Evolutionary conservation across 495 filamentous ascomycete species (phyloP), one percentile per base, ranked within the genome.

Genomic region (Penicillium fimorum): DNA sequence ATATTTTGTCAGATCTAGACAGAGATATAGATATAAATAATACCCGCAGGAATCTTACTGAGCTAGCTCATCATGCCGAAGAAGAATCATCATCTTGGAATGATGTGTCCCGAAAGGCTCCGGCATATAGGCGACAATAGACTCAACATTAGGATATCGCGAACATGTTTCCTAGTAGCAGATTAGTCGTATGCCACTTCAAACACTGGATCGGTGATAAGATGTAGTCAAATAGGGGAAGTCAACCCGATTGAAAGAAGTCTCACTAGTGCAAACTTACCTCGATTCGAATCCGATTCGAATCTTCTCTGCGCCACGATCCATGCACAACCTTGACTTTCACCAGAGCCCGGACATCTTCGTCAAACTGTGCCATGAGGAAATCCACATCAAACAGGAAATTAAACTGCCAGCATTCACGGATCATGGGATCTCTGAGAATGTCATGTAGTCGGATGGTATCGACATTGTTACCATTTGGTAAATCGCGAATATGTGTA

Each of bases 321-420:
- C 92, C 92, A 74, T 96, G 92, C 12, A 96, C 80, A 29, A 96
- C 75, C 60, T 88, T 86, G 9, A 96, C 81, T 47, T 83, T 75
- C 11, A 92, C 83, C 1, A 87, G 57, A 43, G 74, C 62, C 20
- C 81, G 76, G 10, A 87, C 81, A 73, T 94, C 91, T 6, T 77
- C 66, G 56, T 96, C 88, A 58, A 96, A 87, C 10, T 82, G 71
- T 20, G 59, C 74, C 83, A 88, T 84, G 13, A 87, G 50, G 64
- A 91, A 96, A 54, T 90, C 82, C 24, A 96, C 74, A 73, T 96
- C 87, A 64, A 93, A 86, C 3, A 92, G 74, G 63, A 86, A 96
- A 62, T 96, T 96, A 70, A 96, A 96, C 38, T 90, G 81, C 92
- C 92, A 96, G 61, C 87, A 90, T 69, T 94, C 89, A 35, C 81